A percentile compares a stretch with the other conserved stretches of the same genome.
Conservation (phyloP, 768 basidiomycete genomes). For the Panellus pusillus region DNA sequence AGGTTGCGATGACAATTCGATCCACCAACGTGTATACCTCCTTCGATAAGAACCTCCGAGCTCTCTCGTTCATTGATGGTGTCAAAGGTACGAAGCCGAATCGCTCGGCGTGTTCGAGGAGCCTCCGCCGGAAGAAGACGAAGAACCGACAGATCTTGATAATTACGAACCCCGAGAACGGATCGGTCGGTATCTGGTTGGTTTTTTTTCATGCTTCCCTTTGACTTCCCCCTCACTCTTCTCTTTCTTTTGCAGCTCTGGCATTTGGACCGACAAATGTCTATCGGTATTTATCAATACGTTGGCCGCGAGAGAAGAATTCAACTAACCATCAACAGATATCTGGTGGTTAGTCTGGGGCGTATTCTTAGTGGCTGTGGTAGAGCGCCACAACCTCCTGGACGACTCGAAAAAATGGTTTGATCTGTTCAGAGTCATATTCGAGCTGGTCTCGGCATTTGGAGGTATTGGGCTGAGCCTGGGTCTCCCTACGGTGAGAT, state of each 20-base stretch:
- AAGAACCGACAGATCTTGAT: conserved; percentile 43
- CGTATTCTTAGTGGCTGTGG: conserved; percentile 70
- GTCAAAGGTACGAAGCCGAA: conserved; percentile 62
- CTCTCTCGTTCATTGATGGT: background rate
- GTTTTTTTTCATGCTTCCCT: background rate
- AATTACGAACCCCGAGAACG: conserved; percentile 40
- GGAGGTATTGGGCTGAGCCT: conserved; percentile 71
- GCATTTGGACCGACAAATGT: conserved; percentile 67
- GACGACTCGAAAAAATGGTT: conserved; percentile 63
- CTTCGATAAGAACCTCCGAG: background rate
- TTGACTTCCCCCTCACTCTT: conserved; percentile 19
- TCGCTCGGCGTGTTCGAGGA: conserved; percentile 70
- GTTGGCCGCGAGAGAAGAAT: too few species aligned
- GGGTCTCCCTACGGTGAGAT: conserved; percentile 49
- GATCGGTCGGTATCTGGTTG: conserved; percentile 39
- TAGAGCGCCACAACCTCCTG: conserved; percentile 61
- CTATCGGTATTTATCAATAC: conserved; percentile 39
- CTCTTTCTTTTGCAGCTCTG: conserved; percentile 35
- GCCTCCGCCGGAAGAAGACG: conserved; percentile 48
- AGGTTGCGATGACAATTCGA: conserved; percentile 65
- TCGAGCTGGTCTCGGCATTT: conserved; percentile 68
- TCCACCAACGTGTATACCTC: conserved; percentile 56
- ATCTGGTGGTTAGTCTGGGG: conserved; percentile 83
- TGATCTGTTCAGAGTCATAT: conserved; percentile 54
- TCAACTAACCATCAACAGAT: conserved; percentile 37